Base-by-base conservation (phyloP, 257 asterid species). In the Solanum verrucosum region DNA sequence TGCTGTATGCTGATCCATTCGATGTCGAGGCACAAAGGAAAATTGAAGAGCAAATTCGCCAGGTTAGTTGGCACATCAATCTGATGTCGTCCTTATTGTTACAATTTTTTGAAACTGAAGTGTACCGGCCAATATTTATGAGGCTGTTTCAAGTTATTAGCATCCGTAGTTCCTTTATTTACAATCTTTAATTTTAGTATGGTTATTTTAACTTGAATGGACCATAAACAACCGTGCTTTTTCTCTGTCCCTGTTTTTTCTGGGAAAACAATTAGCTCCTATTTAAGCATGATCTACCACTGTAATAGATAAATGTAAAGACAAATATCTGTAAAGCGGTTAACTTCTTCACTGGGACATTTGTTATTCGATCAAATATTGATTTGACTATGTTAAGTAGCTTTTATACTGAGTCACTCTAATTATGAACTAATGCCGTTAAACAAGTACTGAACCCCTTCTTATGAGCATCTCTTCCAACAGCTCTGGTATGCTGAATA, bases 1-100 rank as follows among this genome's bases (percentile, higher is more conserved):
- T 97, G 85, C 98, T 92, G 82, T 93, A 95, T 91, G 99, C 99
- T 29, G 99, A 97, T 94, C 99, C 99, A 86, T 96, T 97, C 91
- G 99, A 97, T 88, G 98, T 96, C 40, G 99, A 97, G 91, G 98
- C 99, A 87, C 99, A 97, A 87, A 97, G 86, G 95, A 97, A 96
- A 91, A 97, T 97, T 87, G 99, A 97, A 93, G 98, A 93, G 7
- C 91, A 98, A 27, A 97, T 97, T 88, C 99, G 96, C 83, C 98
- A 97, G 99, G 99, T 93, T 84, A 65, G 91, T 87, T 70, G 74
- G 49, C 87, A 88, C n/a, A 16, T 49, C 67, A 81, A 16, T 49
- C 44, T 82, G 4, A n/a, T 31, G 42, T 31, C 1, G 25, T 29
- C 85, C 12, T 29, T 46, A 29, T 27, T 82, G 16, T 49, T 46